A percentile compares a stretch with the other conserved stretches of the same genome.
Evolutionary conservation across 2,329 filamentous ascomycete species (phyloP).

Genomic region (Aspergillus proliferans): DNA sequence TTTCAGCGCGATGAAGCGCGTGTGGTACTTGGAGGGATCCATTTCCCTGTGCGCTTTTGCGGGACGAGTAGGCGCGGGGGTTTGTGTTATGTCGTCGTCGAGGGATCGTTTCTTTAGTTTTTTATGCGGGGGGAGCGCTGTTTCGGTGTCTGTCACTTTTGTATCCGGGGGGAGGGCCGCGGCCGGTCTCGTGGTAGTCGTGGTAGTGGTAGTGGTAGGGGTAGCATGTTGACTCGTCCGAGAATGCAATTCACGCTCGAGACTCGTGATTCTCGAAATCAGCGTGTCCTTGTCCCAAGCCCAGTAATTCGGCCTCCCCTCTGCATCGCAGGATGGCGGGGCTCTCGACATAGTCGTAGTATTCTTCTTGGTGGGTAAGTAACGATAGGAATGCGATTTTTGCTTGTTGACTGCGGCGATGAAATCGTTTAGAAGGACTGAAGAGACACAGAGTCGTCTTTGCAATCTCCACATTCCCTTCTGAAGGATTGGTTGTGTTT

Average conservation of each 20-base stretch:
- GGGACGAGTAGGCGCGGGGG: constrained; percentile 19
- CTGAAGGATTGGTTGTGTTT: constrained; percentile 1
- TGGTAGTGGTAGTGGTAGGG: constrained; percentile 1
- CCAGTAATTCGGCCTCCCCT: constrained; percentile 47
- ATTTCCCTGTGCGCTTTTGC: constrained; percentile 50
- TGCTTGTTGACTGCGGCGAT: too few relatives aligned
- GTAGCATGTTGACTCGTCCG: constrained; percentile 26
- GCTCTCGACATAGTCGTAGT: constrained; percentile 9
- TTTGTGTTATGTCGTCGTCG: constrained; percentile 19
- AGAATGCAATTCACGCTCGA: constrained; percentile 61
- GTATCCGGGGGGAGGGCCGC: background rate
- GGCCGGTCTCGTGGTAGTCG: background rate
- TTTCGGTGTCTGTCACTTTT: constrained; percentile 1
- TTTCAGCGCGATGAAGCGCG: constrained; percentile 81
- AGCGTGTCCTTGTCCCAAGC: constrained; percentile 64
- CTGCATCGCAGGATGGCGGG: background rate
- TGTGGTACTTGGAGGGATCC: constrained; percentile 74
- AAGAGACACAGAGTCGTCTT: constrained; percentile 7
- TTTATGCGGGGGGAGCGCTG: constrained; percentile 5
- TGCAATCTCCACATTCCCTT: constrained; percentile 27
- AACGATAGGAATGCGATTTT: too few relatives aligned
- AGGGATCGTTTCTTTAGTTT: constrained; percentile 14
- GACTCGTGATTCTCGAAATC: constrained; percentile 58
- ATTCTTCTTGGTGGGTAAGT: too few relatives aligned
- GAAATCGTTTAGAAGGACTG: background rate